These are phyloP conservation scores for Aspergillus oerlinghausenensis DNA, from an alignment of 2,329 filamentous ascomycete species.

Conservation along the genomic window DNA sequence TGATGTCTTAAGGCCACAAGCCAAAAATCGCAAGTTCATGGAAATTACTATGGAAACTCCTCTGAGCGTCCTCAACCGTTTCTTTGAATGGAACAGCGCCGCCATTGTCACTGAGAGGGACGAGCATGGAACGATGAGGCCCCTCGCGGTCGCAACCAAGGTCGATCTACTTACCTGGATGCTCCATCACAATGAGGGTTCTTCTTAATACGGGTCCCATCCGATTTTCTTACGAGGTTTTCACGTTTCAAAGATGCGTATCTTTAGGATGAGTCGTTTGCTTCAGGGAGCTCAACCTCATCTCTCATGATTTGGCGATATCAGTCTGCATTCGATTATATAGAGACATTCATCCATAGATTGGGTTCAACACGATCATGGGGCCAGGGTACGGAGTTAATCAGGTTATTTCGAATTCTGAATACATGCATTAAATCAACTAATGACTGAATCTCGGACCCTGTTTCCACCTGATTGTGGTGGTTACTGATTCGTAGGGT, in stretches of 20 bases:
- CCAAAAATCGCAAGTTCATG: constrained; percentile 68
- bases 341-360: constrained; percentile 5
- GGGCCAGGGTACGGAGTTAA: constrained; percentile 2
- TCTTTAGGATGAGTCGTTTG: background rate
- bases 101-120: constrained; percentile 84
- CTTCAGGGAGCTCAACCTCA: background rate
- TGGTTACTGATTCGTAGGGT: too few relatives aligned
- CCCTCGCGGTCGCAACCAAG: constrained; percentile 89
- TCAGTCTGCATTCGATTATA: constrained; percentile 4
- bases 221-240: background rate
- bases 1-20: constrained; percentile 34
- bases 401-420: background rate
- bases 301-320: background rate
- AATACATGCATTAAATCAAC: background rate
- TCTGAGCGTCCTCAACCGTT: constrained; percentile 76
- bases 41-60: constrained; percentile 92
- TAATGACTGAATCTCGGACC: background rate
- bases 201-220: constrained; percentile 4
- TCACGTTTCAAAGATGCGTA: background rate
- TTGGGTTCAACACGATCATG: constrained; percentile 16
- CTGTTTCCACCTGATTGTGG: background rate
- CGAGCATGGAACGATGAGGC: constrained; percentile 60
- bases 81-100: constrained; percentile 97
- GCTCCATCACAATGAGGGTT: constrained; percentile 57
- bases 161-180: constrained; percentile 92